Conservation (phyloP, 768 basidiomycete species). For the Infundibulicybe gibba region DNA sequence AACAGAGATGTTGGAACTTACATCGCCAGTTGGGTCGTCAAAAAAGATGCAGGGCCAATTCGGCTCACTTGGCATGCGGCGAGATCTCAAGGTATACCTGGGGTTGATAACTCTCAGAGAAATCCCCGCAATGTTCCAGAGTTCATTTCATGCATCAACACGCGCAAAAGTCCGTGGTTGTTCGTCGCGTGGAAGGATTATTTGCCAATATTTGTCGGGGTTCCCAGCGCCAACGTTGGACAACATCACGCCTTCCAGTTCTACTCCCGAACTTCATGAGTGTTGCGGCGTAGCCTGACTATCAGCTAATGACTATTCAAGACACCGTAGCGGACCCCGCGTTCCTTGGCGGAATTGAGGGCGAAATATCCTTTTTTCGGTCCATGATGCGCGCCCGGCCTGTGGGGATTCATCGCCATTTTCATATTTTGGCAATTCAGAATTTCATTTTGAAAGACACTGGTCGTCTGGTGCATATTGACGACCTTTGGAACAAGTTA, state of each 20-base stretch:
- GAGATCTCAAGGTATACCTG: too few species aligned
- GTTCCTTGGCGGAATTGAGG: constrained; percentile 71
- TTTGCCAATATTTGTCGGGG: not conserved
- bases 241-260: not conserved
- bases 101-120: too few species aligned
- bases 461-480: constrained; percentile 50
- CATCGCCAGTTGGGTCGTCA: too few species aligned
- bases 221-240: too few species aligned
- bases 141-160: too few species aligned
- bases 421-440: constrained; percentile 75
- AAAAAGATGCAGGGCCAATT: too few species aligned
- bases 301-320: constrained; percentile 13
- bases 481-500: constrained; percentile 76
- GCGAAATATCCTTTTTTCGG: constrained; percentile 84
- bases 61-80: too few species aligned
- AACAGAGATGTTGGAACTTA: too few species aligned
- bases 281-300: not conserved
- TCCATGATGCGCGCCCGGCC: constrained; percentile 80
- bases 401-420: constrained; percentile 79
- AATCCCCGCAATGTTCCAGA: too few species aligned
- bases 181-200: too few species aligned
- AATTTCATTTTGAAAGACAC: constrained; percentile 72
- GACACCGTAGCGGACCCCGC: constrained; percentile 13
- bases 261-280: not conserved
- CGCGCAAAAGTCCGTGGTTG: too few species aligned